Percentiles rank a stretch among this genome's conserved stretches.
Evolutionary conservation across 176 grass and related monocot genomes (phyloP).

Genomic region (Raddia guianensis): DNA sequence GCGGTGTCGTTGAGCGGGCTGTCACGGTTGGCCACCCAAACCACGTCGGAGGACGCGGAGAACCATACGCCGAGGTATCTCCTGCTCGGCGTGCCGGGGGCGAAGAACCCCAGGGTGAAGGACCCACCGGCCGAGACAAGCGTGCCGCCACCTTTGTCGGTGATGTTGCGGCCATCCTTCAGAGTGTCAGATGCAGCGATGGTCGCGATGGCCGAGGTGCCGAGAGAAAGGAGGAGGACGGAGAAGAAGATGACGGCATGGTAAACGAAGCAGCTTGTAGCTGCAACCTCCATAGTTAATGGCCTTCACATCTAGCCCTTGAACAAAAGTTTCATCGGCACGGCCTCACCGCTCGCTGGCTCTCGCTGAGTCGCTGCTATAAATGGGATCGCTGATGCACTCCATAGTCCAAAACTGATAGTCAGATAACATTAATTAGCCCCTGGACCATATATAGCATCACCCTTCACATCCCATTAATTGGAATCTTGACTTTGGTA

Average conservation of each 20-base stretch:
- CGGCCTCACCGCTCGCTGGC: too few species aligned
- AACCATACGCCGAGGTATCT: constrained; percentile 52
- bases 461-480: too few species aligned
- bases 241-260: background rate
- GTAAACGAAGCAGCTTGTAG: too few species aligned
- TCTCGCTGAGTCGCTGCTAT: too few species aligned
- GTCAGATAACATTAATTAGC: too few species aligned
- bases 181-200: background rate
- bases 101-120: constrained; percentile 57
- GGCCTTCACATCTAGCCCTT: too few species aligned
- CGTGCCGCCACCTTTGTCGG: background rate
- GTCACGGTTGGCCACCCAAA: constrained; percentile 69
- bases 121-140: constrained; percentile 38
- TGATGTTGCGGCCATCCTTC: constrained; percentile 27
- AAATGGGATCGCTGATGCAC: too few species aligned
- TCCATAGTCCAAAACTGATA: too few species aligned
- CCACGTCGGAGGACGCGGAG: constrained; percentile 14
- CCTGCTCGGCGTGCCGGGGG: background rate
- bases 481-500: too few species aligned
- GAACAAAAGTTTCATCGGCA: too few species aligned
- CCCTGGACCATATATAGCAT: too few species aligned
- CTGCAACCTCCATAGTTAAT: background rate
- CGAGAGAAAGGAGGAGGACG: background rate
- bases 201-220: background rate
- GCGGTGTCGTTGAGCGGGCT: constrained; percentile 28